Conservation (phyloP, 2,329 filamentous ascomycete species). For the Xylaria sp. region DNA sequence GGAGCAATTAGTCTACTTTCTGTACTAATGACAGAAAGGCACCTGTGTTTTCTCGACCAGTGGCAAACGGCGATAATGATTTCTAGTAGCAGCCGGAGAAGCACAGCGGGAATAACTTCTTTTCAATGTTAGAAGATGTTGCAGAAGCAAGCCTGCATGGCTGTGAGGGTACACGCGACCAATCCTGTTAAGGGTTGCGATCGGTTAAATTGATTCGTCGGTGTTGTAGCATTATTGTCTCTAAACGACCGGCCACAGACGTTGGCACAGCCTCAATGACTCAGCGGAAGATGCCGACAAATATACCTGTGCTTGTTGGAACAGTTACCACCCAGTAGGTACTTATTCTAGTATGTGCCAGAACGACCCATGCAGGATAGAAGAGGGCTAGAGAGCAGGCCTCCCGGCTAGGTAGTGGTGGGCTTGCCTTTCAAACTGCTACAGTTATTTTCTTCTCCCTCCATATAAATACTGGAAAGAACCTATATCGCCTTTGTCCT, state of each 20-base stretch:
- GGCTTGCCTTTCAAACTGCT: not conserved
- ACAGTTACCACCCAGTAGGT: no score
- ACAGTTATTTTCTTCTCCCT: not conserved
- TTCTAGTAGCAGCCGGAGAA: not conserved
- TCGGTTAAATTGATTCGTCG: not conserved
- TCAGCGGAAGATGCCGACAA: conserved; percentile 25
- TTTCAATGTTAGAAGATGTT: not conserved
- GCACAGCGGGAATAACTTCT: not conserved
- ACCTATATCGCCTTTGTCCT: conserved; percentile 2
- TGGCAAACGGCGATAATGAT: not conserved
- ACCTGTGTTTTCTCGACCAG: not conserved
- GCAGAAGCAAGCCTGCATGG: not conserved
- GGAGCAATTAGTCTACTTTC: not conserved
- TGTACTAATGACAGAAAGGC: not conserved
- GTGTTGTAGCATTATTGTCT: not conserved
- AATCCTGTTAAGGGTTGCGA: not conserved
- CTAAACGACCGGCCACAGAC: not conserved
- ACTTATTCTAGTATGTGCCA: not conserved
- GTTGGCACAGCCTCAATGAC: conserved; percentile 10
- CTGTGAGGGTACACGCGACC: conserved; percentile 2
- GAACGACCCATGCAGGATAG: not conserved
- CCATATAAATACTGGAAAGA: not conserved
- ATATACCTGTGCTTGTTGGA: not conserved
- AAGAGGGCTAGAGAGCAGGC: conserved; percentile 12
- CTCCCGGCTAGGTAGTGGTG: not conserved